Conservation (phyloP, 169 alveolate species). For the Amoebophrya sp. region DNA sequence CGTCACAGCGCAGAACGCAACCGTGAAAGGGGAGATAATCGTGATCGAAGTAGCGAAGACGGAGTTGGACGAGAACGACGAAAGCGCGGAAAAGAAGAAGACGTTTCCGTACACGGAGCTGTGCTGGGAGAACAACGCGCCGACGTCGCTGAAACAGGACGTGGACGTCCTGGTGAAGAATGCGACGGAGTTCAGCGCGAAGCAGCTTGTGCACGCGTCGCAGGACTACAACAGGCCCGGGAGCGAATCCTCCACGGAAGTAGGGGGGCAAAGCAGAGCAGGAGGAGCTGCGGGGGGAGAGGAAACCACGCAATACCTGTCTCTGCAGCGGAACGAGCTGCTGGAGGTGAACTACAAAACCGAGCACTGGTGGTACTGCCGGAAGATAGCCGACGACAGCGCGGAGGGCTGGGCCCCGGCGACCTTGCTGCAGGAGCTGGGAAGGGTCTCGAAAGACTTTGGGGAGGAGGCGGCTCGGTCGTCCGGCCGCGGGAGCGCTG, state of each 20-base stretch:
- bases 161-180: constrained; percentile 7
- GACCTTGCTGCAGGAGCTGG: not conserved
- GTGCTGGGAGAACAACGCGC: not conserved
- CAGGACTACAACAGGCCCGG: not conserved
- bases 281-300: too few species aligned
- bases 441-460: not conserved
- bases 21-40: not conserved
- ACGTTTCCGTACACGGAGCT: not conserved
- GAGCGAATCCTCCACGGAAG: not conserved
- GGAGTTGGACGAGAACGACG: not conserved
- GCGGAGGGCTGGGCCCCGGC: not conserved
- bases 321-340: not conserved
- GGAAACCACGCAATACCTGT: not conserved
- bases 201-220: not conserved
- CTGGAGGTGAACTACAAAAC: not conserved
- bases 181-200: not conserved
- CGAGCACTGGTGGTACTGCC: not conserved
- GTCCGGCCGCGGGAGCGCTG: too few species aligned
- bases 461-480: too few species aligned
- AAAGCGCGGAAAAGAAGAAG: not conserved
- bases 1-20: not conserved
- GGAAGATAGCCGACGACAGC: not conserved
- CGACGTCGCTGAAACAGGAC: not conserved
- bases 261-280: too few species aligned
- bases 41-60: not conserved